These are phyloP conservation scores for Rhizopogon vinicolor DNA, from an alignment of 768 basidiomycete species.

Conservation along the genomic window DNA sequence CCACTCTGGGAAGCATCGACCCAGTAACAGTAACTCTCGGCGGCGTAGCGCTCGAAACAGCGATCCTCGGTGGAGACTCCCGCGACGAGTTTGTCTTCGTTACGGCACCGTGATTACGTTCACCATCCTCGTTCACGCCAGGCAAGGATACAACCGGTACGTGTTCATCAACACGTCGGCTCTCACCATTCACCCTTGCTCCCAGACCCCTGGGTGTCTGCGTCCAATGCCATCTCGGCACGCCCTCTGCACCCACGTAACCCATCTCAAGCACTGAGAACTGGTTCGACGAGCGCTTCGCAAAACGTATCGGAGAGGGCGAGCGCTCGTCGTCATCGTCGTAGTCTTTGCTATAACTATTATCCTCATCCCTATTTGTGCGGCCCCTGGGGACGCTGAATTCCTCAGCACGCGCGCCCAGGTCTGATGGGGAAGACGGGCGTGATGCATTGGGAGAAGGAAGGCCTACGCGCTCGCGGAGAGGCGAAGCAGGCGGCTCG, in stretches of 20 bases:
- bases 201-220: background rate
- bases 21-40: background rate
- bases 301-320: background rate
- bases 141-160: background rate
- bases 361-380: background rate
- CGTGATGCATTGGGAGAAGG: background rate
- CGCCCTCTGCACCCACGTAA: background rate
- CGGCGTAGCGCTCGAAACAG: background rate
- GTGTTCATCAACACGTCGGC: background rate
- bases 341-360: background rate
- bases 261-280: background rate
- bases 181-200: background rate
- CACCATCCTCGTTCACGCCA: background rate
- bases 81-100: background rate
- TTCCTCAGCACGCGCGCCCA: background rate
- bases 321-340: background rate
- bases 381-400: background rate
- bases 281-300: background rate
- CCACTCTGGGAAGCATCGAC: background rate
- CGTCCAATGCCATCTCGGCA: background rate
- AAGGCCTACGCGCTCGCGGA: conserved; percentile 10
- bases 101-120: background rate
- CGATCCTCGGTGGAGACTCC: background rate
- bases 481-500: conserved; percentile 28
- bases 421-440: background rate